Evolutionary conservation across 768 basidiomycete genomes (phyloP).

Genomic region (Lyophyllum shimeji): DNA sequence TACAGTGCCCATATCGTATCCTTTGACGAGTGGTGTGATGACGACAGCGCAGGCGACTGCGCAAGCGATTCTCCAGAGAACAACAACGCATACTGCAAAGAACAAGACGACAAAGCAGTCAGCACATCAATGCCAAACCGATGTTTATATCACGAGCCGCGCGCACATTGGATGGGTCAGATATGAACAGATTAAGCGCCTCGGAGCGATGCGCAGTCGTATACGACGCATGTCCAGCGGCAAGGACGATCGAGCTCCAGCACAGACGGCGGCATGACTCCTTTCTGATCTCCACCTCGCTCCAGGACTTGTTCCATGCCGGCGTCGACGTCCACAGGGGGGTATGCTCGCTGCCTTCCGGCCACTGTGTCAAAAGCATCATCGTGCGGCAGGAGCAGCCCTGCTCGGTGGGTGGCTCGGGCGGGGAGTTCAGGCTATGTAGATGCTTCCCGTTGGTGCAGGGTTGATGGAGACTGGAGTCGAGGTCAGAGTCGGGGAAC

Average conservation of each 20-base stretch:
- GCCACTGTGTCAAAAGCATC: conserved; percentile 53
- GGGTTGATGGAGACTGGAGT: conserved; percentile 17
- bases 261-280: conserved; percentile 73
- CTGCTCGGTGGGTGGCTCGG: conserved; percentile 14
- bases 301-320: conserved; percentile 59
- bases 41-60: conserved; percentile 28
- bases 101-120: conserved; percentile 5
- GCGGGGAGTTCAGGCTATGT: conserved; percentile 4
- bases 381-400: conserved; percentile 49
- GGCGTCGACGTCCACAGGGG: conserved; percentile 67
- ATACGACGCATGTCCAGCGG: conserved; percentile 65
- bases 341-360: conserved; percentile 47
- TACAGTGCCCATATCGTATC: conserved; percentile 77
- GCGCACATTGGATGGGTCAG: conserved; percentile 68
- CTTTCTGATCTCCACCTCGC: conserved; percentile 63
- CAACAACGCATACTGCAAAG: conserved; percentile 60
- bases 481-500: conserved; percentile 20
- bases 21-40: conserved; percentile 41
- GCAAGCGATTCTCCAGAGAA: conserved; percentile 71
- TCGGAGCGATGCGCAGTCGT: conserved; percentile 40
- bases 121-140: background rate
- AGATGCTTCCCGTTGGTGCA: background rate
- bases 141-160: no score
- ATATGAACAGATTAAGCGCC: conserved; percentile 52
- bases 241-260: conserved; percentile 68